phyloP scores from a whole-genome alignment of 83 land plant genomes.

The Thuja plicata region DNA sequence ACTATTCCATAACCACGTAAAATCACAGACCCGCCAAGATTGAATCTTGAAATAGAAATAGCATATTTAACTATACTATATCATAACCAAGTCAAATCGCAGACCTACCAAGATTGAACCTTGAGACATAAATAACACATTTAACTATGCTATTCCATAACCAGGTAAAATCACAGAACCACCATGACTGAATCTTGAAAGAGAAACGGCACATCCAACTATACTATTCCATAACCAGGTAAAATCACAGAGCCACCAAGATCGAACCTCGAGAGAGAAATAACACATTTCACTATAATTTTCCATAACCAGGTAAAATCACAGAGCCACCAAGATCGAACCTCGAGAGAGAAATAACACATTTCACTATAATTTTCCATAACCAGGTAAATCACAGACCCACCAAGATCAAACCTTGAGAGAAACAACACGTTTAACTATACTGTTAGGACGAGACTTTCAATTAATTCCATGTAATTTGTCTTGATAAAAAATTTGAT shows the following conservation, averaged over 20 bases:
- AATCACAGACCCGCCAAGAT: not conserved
- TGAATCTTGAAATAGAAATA: not conserved
- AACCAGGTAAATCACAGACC: no score
- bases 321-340: no score
- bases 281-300: not conserved
- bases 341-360: no score
- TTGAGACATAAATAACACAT: not conserved
- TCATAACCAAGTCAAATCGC: not conserved
- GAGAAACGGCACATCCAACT: not conserved
- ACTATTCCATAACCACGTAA: not conserved
- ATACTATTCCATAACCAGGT: not conserved
- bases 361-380: not conserved
- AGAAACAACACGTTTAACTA: no score
- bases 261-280: not conserved
- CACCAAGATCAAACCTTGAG: no score
- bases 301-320: not conserved
- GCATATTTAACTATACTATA: not conserved
- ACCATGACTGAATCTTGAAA: not conserved
- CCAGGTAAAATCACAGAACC: not conserved
- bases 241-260: not conserved
- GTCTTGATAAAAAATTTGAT: no score
- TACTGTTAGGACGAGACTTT: no score
- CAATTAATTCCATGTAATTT: no score
- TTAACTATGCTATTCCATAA: not conserved
- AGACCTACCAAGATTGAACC: not conserved